Conservation (phyloP, 345 rosid species). For the Toxicodendron radicans region DNA sequence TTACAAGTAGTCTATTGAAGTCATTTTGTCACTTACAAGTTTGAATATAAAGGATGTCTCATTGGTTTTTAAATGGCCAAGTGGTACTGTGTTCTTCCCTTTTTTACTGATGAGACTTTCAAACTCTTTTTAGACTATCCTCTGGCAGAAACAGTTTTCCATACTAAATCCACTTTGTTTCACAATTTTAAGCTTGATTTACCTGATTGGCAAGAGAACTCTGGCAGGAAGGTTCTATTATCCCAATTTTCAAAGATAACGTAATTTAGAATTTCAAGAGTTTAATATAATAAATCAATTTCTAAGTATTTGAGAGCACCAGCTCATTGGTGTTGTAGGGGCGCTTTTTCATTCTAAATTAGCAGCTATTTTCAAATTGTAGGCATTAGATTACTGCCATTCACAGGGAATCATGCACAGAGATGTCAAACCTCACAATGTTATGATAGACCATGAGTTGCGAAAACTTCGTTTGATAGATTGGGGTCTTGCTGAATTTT, state of each 20-base stretch:
- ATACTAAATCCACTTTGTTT: background rate
- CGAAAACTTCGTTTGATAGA: slow-evolving; percentile 83
- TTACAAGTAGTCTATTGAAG: background rate
- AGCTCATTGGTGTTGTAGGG: too few relatives aligned
- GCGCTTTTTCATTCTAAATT: background rate
- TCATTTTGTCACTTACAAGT: background rate
- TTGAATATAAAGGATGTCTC: background rate
- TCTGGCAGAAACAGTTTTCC: background rate
- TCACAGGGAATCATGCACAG: slow-evolving; percentile 92
- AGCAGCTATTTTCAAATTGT: slow-evolving; percentile 16
- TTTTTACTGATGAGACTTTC: background rate
- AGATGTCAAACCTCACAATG: slow-evolving; percentile 88
- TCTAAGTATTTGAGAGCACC: background rate
- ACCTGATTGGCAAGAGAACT: background rate
- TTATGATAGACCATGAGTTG: slow-evolving; percentile 86
- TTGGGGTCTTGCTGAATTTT: slow-evolving; percentile 91
- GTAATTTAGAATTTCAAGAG: background rate
- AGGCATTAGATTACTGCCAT: slow-evolving; percentile 85
- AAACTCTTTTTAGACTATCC: background rate
- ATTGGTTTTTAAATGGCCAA: background rate
- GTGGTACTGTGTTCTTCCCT: too few relatives aligned
- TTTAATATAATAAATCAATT: background rate
- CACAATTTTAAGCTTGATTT: slow-evolving; percentile 4
- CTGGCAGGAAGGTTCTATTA: slow-evolving; percentile 1
- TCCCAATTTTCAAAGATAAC: background rate